These are phyloP conservation scores for Monosporozyma unispora DNA, from an alignment of 805 yeast species.

Conservation along the genomic window DNA sequence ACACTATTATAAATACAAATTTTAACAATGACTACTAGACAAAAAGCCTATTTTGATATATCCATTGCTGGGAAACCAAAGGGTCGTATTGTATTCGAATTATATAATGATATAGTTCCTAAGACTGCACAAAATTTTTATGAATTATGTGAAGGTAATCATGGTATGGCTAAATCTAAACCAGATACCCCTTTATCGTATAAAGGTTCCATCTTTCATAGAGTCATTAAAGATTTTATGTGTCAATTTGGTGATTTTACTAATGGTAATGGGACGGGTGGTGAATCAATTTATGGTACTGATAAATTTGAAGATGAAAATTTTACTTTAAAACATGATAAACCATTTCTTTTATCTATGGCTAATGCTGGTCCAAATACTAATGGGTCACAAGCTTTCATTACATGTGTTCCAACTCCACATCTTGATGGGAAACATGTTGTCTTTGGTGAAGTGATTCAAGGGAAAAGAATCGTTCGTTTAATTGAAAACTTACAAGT, in stretches of 20 bases:
- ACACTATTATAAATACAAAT: not conserved
- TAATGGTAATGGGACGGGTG: conserved; percentile 81
- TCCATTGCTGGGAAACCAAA: conserved; percentile 57
- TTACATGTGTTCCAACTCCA: conserved; percentile 69
- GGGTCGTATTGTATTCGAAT: conserved; percentile 75
- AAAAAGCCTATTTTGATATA: conserved; percentile 71
- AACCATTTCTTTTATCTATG: conserved; percentile 80
- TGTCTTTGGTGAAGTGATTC: conserved; percentile 67
- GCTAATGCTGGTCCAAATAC: conserved; percentile 92
- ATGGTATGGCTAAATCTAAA: conserved; percentile 34
- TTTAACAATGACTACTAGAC: conserved; percentile 8
- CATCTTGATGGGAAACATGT: conserved; percentile 76
- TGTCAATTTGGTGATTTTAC: conserved; percentile 93
- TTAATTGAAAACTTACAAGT: conserved; percentile 65
- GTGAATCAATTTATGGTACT: conserved; percentile 70
- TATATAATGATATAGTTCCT: conserved; percentile 68
- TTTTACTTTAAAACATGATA: conserved; percentile 64
- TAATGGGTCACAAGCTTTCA: conserved; percentile 85
- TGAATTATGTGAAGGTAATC: conserved; percentile 81
- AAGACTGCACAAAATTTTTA: conserved; percentile 86
- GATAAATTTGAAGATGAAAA: conserved; percentile 51
- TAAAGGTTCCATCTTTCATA: conserved; percentile 85
- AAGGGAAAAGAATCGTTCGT: conserved; percentile 65
- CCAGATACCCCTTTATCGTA: conserved; percentile 50
- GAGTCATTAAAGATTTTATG: conserved; percentile 86